A percentile compares a stretch with the other conserved stretches of the same genome.
Evolutionary conservation across 1,284 basidiomycete genomes (phyloP).

Genomic region (Phellopilus nigrolimitatus): DNA sequence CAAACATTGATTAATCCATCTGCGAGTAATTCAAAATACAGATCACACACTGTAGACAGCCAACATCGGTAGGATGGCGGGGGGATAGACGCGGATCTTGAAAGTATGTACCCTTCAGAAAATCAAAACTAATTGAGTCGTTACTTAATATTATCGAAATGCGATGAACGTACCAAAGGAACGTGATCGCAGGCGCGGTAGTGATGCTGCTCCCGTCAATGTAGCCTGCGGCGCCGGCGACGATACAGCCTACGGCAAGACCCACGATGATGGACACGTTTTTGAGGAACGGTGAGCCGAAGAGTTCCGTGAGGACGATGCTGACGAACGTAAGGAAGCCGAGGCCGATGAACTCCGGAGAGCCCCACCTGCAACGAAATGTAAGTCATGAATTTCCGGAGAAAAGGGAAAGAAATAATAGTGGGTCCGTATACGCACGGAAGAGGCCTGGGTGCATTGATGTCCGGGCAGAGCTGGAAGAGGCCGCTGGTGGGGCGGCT

Average conservation of each 20-base stretch:
- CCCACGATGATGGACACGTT: constrained; percentile 75
- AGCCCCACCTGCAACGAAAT: constrained; percentile 54
- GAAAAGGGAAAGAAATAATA: constrained; percentile 15
- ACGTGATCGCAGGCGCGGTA: constrained; percentile 70
- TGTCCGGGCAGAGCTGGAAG: constrained; percentile 67
- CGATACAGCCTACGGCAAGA: constrained; percentile 71
- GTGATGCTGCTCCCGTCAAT: constrained; percentile 60
- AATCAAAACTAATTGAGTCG: constrained; percentile 1
- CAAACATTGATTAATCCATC: not conserved
- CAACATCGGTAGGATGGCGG: constrained; percentile 79
- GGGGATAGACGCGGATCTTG: constrained; percentile 73
- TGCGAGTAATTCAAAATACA: not conserved
- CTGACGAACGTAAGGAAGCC: constrained; percentile 80
- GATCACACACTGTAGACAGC: constrained; percentile 63
- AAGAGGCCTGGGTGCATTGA: constrained; percentile 52
- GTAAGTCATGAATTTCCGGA: constrained; percentile 5
- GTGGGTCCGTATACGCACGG: constrained; percentile 38
- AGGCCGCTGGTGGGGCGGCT: constrained; percentile 55
- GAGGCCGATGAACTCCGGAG: constrained; percentile 78
- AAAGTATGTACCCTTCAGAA: constrained; percentile 66
- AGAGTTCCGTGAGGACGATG: constrained; percentile 73
- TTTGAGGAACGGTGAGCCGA: constrained; percentile 80
- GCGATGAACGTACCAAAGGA: constrained; percentile 52
- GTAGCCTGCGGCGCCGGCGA: constrained; percentile 71
- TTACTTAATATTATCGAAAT: not conserved